These are phyloP conservation scores for Cymbidium sinense DNA, from an alignment of 106 monocot genomes.

Conservation along the genomic window DNA sequence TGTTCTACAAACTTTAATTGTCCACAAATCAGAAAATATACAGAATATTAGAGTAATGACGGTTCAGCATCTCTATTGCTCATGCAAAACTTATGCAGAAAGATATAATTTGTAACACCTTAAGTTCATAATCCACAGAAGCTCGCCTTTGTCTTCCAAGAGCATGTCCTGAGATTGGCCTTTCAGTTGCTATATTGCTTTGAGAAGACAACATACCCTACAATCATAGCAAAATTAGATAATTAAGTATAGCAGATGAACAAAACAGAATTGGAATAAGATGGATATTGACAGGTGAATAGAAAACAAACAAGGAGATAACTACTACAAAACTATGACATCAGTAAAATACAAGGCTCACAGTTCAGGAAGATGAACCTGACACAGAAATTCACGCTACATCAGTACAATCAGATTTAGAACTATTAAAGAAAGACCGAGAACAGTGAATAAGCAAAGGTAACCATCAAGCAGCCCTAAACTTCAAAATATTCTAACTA, in stretches of 20 bases:
- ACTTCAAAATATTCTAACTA: neutral
- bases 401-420: neutral
- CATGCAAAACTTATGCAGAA: neutral
- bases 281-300: neutral
- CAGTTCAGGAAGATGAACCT: neutral
- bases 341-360: neutral
- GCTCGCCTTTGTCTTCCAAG: neutral
- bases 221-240: neutral
- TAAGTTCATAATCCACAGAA: neutral
- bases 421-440: neutral
- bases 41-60: neutral
- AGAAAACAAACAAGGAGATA: neutral
- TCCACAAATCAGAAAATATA: neutral
- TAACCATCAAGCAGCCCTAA: neutral
- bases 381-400: neutral
- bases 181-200: neutral
- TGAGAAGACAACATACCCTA: conserved; percentile 1
- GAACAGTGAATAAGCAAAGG: neutral
- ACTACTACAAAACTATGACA: neutral
- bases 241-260: neutral
- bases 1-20: neutral
- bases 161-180: neutral
- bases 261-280: neutral
- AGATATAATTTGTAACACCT: conserved; percentile 6
- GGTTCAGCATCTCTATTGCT: neutral